A percentile compares a stretch with the other conserved stretches of the same genome.
Conservation (phyloP, 306 rosid species). For the Trifolium dubium region DNA sequence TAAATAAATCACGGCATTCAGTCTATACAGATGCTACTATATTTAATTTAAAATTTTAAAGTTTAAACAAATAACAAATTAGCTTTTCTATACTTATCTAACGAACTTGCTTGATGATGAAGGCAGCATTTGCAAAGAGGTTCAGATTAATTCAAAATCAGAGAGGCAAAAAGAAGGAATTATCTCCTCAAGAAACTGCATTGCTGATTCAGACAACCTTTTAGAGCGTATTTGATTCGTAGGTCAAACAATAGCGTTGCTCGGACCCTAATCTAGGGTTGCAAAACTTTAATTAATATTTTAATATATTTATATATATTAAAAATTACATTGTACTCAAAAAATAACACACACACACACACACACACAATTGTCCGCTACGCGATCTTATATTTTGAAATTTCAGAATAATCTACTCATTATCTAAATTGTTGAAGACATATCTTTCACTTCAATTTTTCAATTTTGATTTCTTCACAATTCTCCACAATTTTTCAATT, state of each 20-base stretch:
- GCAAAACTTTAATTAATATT: conserved; percentile 83
- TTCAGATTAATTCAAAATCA: conserved; percentile 50
- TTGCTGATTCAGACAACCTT: conserved; percentile 69
- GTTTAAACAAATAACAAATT: no score
- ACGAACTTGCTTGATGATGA: conserved; percentile 41
- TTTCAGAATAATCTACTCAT: no score
- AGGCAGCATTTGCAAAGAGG: conserved; percentile 88
- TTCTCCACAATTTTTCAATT: no score
- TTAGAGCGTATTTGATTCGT: conserved; percentile 76
- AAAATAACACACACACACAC: no score
- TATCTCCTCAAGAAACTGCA: conserved; percentile 91
- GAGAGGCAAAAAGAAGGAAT: conserved; percentile 83
- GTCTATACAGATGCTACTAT: background rate
- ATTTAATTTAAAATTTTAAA: background rate
- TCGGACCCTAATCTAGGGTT: conserved; percentile 87
- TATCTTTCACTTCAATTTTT: no score
- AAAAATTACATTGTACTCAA: no score
- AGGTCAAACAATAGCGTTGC: conserved; percentile 83
- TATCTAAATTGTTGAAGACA: no score
- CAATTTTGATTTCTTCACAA: no score
- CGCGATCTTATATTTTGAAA: no score
- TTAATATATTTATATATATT: no score
- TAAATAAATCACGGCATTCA: no score
- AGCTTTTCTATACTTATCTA: conserved; percentile 4
- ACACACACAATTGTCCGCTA: no score